Evolutionary conservation across 208 protist species (phyloP).

Genomic region (Leishmania amazonensis): DNA sequence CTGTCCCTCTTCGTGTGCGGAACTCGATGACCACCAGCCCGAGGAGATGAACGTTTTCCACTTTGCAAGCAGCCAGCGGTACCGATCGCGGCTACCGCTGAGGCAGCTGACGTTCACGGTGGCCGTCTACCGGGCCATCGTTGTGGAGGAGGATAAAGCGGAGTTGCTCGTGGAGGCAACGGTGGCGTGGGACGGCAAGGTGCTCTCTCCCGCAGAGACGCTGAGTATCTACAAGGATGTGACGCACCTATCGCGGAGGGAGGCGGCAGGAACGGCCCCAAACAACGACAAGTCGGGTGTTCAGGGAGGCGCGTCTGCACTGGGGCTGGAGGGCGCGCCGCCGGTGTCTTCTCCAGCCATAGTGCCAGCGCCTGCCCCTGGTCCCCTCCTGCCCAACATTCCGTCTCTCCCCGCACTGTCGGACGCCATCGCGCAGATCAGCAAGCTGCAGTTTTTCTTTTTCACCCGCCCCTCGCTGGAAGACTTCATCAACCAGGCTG

Average conservation of each 20-base stretch:
- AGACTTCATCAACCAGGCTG: slow-evolving; percentile 64
- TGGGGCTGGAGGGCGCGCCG: background rate
- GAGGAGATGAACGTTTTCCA: slow-evolving; percentile 54
- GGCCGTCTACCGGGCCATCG: slow-evolving; percentile 57
- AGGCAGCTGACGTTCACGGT: slow-evolving; percentile 54
- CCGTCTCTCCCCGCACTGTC: slow-evolving; percentile 11
- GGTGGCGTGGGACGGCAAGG: slow-evolving; percentile 69
- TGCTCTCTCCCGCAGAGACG: slow-evolving; percentile 60
- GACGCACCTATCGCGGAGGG: background rate
- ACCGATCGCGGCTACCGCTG: slow-evolving; percentile 53
- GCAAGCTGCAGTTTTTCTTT: slow-evolving; percentile 27
- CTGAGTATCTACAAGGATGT: slow-evolving; percentile 38
- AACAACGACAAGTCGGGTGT: background rate
- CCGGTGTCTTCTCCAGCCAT: background rate
- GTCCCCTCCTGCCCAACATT: background rate
- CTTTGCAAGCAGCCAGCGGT: slow-evolving; percentile 65
- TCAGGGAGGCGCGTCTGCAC: background rate
- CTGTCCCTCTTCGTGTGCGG: background rate
- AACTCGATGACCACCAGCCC: background rate
- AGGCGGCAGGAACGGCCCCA: background rate
- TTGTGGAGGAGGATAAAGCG: slow-evolving; percentile 63
- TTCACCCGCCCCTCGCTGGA: slow-evolving; percentile 72
- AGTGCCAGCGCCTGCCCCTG: background rate
- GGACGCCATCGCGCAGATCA: slow-evolving; percentile 33
- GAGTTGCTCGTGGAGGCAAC: slow-evolving; percentile 50